A percentile compares a stretch with the other conserved stretches of the same genome.
Conservation (phyloP, 2,329 filamentous ascomycete species). For the Penicillium sumatraense region DNA sequence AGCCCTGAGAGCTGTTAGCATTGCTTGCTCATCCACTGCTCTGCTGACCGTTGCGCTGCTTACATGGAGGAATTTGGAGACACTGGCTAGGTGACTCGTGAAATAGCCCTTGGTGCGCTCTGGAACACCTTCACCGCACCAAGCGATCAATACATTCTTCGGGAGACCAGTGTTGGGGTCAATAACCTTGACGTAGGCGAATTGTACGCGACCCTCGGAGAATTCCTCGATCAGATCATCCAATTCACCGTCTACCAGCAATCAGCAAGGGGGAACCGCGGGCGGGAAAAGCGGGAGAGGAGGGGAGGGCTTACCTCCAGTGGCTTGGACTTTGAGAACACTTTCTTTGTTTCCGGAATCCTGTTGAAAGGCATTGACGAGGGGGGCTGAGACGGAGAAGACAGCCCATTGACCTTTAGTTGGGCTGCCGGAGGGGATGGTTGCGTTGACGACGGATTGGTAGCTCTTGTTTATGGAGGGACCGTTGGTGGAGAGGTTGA, state of each 20-base stretch:
- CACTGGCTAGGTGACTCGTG: conserved; percentile 86
- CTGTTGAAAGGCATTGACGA: conserved; percentile 88
- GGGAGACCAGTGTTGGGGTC: conserved; percentile 89
- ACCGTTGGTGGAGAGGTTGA: conserved; percentile 79
- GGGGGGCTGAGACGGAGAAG: conserved; percentile 88
- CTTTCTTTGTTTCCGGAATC: conserved; percentile 86
- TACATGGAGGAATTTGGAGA: conserved; percentile 88
- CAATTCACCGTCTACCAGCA: conserved; percentile 79
- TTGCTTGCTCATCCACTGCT: too few species aligned
- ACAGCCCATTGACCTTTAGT: conserved; percentile 93
- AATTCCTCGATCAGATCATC: conserved; percentile 92
- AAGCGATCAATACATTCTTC: conserved; percentile 91
- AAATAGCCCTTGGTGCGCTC: conserved; percentile 99
- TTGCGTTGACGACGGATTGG: conserved; percentile 67
- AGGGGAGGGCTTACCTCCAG: conserved; percentile 82
- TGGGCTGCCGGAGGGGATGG: conserved; percentile 68
- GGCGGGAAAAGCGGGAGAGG: too few species aligned
- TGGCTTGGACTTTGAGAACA: conserved; percentile 89
- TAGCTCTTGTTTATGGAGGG: conserved; percentile 80
- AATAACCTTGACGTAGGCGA: conserved; percentile 94
- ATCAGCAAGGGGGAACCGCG: too few species aligned
- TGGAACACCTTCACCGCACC: conserved; percentile 97
- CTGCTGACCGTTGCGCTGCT: conserved; percentile 11
- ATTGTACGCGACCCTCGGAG: conserved; percentile 94
- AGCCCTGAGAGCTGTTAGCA: conserved; percentile 63